A percentile compares a stretch with the other conserved stretches of the same genome.
Conservation (phyloP, 2,329 filamentous ascomycete species). For the Colletotrichum navitas region DNA sequence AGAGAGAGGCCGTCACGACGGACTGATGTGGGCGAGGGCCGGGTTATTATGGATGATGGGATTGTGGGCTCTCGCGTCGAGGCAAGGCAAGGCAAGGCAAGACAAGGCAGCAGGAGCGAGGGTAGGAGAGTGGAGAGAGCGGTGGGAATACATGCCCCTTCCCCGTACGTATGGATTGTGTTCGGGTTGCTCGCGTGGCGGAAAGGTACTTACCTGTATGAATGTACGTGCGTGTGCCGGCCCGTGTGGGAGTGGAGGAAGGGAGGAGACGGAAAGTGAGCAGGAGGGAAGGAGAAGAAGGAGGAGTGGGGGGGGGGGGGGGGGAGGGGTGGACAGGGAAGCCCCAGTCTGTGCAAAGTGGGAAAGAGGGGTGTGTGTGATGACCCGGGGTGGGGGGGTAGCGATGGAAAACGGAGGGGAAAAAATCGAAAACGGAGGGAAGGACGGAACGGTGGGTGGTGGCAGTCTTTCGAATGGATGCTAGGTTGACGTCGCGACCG, state of each 20-base stretch:
- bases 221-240: slow-evolving; percentile 7
- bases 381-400: background rate
- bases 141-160: slow-evolving; percentile 5
- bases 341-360: slow-evolving; percentile 19
- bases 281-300: slow-evolving; percentile 10
- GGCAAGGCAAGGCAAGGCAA: background rate
- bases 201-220: slow-evolving; percentile 16
- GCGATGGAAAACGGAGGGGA: background rate
- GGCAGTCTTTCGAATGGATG: background rate
- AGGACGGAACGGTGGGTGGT: background rate
- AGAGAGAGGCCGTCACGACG: slow-evolving; percentile 26
- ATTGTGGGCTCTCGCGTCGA: slow-evolving; percentile 22
- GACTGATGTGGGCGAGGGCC: slow-evolving; percentile 30
- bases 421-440: slow-evolving; percentile 8
- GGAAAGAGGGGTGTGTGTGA: slow-evolving; percentile 5
- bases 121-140: background rate
- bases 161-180: slow-evolving; percentile 26
- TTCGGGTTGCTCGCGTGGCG: slow-evolving; percentile 39
- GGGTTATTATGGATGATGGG: slow-evolving; percentile 40
- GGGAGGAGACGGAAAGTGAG: slow-evolving; percentile 16
- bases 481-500: background rate
- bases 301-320: background rate
- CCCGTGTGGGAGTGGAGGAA: background rate
- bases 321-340: slow-evolving; percentile 1
- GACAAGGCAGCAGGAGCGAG: slow-evolving; percentile 17